Percentiles rank a stretch among this genome's conserved stretches.
These are phyloP conservation scores for Mycena vulgaris DNA, from an alignment of 768 basidiomycete genomes.

Conservation along the genomic window DNA sequence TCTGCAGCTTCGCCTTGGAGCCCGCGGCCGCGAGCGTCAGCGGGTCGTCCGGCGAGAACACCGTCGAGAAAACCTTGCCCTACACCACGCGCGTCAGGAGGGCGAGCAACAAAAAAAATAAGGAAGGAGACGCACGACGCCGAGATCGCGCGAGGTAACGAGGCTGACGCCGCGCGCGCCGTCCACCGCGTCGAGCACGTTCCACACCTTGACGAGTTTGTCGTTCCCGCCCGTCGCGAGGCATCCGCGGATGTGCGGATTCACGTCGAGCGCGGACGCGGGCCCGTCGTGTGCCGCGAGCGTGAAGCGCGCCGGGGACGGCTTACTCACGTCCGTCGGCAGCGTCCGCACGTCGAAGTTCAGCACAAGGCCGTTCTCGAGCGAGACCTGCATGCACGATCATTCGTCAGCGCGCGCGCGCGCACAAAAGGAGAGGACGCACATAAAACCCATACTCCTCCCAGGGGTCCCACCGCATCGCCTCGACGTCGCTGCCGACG, in stretches of 20 bases:
- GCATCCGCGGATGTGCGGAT: conserved; percentile 91
- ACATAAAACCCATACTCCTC: conserved; percentile 91
- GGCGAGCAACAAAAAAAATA: neutral
- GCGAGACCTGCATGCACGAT: conserved; percentile 74
- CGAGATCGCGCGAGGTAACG: conserved; percentile 90
- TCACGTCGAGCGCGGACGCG: conserved; percentile 90
- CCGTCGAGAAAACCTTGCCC: conserved; percentile 97
- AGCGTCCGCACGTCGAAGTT: conserved; percentile 93
- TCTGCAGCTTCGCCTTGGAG: conserved; percentile 92
- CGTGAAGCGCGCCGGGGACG: conserved; percentile 86
- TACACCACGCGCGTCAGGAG: conserved; percentile 47
- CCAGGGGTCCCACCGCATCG: conserved; percentile 97
- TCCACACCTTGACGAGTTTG: conserved; percentile 98
- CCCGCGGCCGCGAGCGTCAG: conserved; percentile 95
- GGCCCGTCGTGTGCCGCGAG: conserved; percentile 95
- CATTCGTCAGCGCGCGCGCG: neutral
- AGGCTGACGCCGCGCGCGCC: conserved; percentile 84
- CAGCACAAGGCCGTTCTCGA: conserved; percentile 95
- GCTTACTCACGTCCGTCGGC: conserved; percentile 73
- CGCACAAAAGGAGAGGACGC: conserved; percentile 46
- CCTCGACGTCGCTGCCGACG: conserved; percentile 94
- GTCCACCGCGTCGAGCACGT: conserved; percentile 75
- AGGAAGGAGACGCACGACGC: conserved; percentile 73
- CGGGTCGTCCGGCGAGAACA: conserved; percentile 95
- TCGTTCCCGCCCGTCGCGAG: conserved; percentile 95